A percentile compares a stretch with the other conserved stretches of the same genome.
phyloP scores from a whole-genome alignment of 1,139 yeast species.

The Kodamaea anthophila region DNA sequence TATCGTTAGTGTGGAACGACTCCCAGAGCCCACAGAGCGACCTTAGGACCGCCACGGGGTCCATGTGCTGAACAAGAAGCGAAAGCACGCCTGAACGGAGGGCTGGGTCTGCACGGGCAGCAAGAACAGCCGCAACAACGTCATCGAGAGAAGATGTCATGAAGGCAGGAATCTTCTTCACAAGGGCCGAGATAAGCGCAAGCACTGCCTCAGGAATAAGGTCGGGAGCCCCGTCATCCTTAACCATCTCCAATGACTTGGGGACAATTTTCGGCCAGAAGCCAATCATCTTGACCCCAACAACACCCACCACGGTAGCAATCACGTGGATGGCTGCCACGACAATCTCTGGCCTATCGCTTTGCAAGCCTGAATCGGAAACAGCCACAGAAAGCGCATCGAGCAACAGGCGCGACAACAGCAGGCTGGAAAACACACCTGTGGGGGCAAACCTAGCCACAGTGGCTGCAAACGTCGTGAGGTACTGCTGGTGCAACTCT shows the following conservation, averaged over 20 bases:
- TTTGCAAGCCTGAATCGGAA: conserved; percentile 47
- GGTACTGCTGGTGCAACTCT: conserved; percentile 58
- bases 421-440: conserved; percentile 20
- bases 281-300: conserved; percentile 86
- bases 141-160: conserved; percentile 63
- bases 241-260: conserved; percentile 60
- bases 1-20: conserved; percentile 27
- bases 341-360: conserved; percentile 52
- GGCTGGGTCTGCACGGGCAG: conserved; percentile 50
- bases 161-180: conserved; percentile 84
- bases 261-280: conserved; percentile 80
- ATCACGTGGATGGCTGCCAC: conserved; percentile 72
- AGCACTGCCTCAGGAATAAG: conserved; percentile 61
- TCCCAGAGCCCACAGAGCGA: conserved; percentile 61
- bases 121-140: conserved; percentile 53
- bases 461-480: conserved; percentile 63
- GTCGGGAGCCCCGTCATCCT: conserved; percentile 21
- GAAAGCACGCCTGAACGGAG: conserved; percentile 64
- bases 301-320: conserved; percentile 58
- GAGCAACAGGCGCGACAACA: conserved; percentile 44
- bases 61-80: conserved; percentile 63
- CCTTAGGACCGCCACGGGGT: conserved; percentile 54
- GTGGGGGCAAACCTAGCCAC: conserved; percentile 56
- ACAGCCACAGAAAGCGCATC: conserved; percentile 49
- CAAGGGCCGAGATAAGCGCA: conserved; percentile 65